Percentiles rank a stretch among this genome's conserved stretches.
Evolutionary conservation across 192 early-diverging fungal genomes (phyloP).

Genomic region (Backusella sp.): DNA sequence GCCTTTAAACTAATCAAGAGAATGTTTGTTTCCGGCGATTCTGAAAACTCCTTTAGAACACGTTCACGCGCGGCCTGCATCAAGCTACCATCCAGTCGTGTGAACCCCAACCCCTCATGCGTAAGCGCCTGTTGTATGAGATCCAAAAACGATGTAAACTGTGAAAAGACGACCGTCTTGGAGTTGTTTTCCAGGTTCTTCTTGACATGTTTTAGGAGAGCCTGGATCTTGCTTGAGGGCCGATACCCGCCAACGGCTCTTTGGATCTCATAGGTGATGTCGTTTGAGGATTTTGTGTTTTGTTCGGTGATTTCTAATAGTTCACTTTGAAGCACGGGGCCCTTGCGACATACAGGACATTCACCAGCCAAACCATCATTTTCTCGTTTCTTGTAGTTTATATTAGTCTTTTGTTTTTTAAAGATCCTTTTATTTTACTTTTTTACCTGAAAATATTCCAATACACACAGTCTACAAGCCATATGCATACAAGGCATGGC

Average conservation of each 20-base stretch:
- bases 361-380: constrained; percentile 45
- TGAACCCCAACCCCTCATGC: constrained; percentile 55
- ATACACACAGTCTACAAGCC: constrained; percentile 50
- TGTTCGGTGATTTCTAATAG: constrained; percentile 39
- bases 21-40: constrained; percentile 25
- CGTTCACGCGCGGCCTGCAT: constrained; percentile 52
- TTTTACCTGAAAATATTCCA: constrained; percentile 49
- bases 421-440: not conserved
- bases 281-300: not conserved
- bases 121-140: constrained; percentile 59
- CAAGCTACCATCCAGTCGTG: constrained; percentile 82
- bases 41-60: constrained; percentile 54
- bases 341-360: constrained; percentile 53
- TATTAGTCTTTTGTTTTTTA: not conserved
- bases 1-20: constrained; percentile 71
- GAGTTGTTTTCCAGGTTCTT: constrained; percentile 12
- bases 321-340: constrained; percentile 44
- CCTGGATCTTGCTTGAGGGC: constrained; percentile 48
- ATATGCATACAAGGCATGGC: constrained; percentile 59
- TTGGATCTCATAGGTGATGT: constrained; percentile 16
- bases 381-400: constrained; percentile 35
- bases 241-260: constrained; percentile 23
- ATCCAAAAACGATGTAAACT: constrained; percentile 87
- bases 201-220: constrained; percentile 42
- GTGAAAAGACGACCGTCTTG: constrained; percentile 93